phyloP scores from a whole-genome alignment of 139 green algal species.

The Picochlorum sp. region DNA sequence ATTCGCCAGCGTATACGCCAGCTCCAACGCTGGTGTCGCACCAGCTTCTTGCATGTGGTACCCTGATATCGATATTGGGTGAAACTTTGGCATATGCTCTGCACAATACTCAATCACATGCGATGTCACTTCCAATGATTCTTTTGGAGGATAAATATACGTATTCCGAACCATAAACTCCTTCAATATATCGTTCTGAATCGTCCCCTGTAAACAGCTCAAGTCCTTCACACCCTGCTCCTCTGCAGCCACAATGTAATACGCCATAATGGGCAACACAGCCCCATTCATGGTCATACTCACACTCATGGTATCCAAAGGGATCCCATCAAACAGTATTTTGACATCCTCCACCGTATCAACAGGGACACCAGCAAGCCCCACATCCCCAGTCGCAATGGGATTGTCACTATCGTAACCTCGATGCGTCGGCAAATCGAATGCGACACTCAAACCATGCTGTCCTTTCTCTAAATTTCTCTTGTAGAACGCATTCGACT shows the following conservation, averaged over 20 bases:
- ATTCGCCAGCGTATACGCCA: slow-evolving; percentile 61
- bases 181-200: slow-evolving; percentile 77
- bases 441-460: slow-evolving; percentile 59
- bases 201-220: slow-evolving; percentile 45
- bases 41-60: slow-evolving; percentile 59
- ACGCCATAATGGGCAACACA: slow-evolving; percentile 57
- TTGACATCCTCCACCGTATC: slow-evolving; percentile 69
- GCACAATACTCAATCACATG: slow-evolving; percentile 59
- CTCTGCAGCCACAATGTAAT: slow-evolving; percentile 52
- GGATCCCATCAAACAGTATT: slow-evolving; percentile 60
- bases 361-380: slow-evolving; percentile 65
- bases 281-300: slow-evolving; percentile 73
- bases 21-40: slow-evolving; percentile 39
- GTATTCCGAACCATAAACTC: slow-evolving; percentile 80
- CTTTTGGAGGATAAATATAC: slow-evolving; percentile 62
- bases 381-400: slow-evolving; percentile 56
- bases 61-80: slow-evolving; percentile 53
- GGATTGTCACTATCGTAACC: slow-evolving; percentile 62
- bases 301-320: slow-evolving; percentile 56
- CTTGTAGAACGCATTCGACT: slow-evolving; percentile 65
- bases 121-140: slow-evolving; percentile 58
- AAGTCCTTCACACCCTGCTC: slow-evolving; percentile 40
- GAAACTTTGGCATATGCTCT: slow-evolving; percentile 51
- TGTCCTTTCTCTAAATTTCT: slow-evolving; percentile 47
- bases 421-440: slow-evolving; percentile 63